Base-by-base conservation (phyloP, 345 rosid genomes). In the Diplotaxis tenuifolia region DNA sequence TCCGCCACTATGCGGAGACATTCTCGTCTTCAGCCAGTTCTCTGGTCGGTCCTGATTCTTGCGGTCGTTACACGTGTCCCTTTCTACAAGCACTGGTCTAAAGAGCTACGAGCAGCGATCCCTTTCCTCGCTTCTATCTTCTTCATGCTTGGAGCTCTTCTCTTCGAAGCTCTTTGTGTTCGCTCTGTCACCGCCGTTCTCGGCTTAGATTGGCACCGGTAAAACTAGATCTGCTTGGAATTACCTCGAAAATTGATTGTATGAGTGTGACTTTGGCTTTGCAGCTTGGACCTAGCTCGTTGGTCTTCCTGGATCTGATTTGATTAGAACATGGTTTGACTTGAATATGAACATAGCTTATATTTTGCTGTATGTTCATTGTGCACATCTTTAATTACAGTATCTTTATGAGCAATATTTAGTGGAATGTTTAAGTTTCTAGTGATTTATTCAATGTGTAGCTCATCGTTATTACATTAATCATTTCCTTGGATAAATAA, bases 151-250 rank as follows among this genome's bases (percentile, higher is more conserved):
- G 62, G 79, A 7, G 82, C 91, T 69, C 85, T 95, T 38, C 93
- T 95, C 70, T 85, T 83, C 53, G 99, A 95, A 58, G 90, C 92
- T 77, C 83, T 90, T 53, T 86, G 87, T 53, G 99, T 95, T 15
- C 93, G 99, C 78, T 92, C 81, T 66, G 88, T 85, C 72, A 88
- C 99, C 8, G 93, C 92, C 38, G 93, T 92, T 58, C 97, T 92
- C 50, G 97, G 97, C 80, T 86, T 88, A 28, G 96, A 89, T 74
- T 90, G 99, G 96, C 96, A 95, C 82, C 75, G 88, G 96, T 93
- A 83, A 71, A 4, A 21, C 63, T 49, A 54, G 74, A 75, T 75
- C 79, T 53, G 58, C 15, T 40, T 38, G 6, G 11, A 21, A n/a
- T 47, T 16, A 16, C 8, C 53, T 56, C 3, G 5, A 38, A 15